Conservation (phyloP, 768 basidiomycete genomes). For the Dioszegia aurantiaca region DNA sequence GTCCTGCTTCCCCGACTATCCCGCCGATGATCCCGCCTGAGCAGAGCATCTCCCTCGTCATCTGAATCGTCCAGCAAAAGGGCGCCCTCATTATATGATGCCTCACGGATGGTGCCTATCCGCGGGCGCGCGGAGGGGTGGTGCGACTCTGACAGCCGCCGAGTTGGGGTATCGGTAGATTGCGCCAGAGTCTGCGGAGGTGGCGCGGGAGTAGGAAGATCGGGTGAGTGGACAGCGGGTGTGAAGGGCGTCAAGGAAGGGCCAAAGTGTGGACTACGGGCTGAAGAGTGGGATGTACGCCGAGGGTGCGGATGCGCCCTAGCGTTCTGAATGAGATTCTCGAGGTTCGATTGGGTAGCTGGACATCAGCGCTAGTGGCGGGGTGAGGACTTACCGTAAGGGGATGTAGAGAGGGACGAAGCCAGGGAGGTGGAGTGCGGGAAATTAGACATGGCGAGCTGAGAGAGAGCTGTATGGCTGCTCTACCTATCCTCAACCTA, state of each 20-base stretch:
- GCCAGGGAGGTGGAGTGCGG: conserved; percentile 39
- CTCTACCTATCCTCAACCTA: too few relatives aligned
- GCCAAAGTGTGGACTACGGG: conserved; percentile 6
- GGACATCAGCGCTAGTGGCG: neutral
- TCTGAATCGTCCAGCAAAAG: conserved; percentile 34
- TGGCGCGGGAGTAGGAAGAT: conserved; percentile 8
- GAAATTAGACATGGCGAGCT: conserved; percentile 34
- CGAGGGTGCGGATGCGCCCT: conserved; percentile 36
- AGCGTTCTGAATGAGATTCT: conserved; percentile 44
- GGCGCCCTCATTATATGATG: conserved; percentile 32
- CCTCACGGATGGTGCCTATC: conserved; percentile 32
- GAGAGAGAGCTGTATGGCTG: too few relatives aligned
- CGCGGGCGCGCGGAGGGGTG: conserved; percentile 13
- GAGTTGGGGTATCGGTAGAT: conserved; percentile 9
- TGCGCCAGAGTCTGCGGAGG: conserved; percentile 9
- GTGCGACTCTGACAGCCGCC: conserved; percentile 1
- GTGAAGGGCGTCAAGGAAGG: conserved; percentile 2
- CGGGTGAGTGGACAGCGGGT: neutral
- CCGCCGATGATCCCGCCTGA: neutral
- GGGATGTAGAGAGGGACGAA: conserved; percentile 40
- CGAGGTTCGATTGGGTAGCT: conserved; percentile 48
- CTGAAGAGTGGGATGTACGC: conserved; percentile 18
- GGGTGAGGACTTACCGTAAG: conserved; percentile 38
- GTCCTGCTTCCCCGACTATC: neutral
- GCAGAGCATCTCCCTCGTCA: conserved; percentile 23